phyloP scores from a whole-genome alignment of 2,329 filamentous ascomycete species.

The Sphaerulina populicola region DNA sequence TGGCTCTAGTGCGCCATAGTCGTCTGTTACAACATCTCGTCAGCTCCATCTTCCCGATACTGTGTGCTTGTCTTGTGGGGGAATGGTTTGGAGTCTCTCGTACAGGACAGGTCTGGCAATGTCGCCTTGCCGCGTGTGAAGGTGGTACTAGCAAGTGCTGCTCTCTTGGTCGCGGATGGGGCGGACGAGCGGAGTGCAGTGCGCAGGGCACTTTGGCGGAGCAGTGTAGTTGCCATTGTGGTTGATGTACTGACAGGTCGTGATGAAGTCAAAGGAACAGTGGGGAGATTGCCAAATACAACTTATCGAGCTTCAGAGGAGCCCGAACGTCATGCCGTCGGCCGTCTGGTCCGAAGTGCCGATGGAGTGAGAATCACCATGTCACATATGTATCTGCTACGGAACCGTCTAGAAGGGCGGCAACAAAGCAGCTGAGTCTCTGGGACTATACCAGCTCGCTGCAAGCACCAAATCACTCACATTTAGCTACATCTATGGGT shows the following conservation, averaged over 20 bases:
- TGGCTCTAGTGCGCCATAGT: conserved; percentile 89
- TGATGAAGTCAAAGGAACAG: neutral
- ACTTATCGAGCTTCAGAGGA: too few species aligned
- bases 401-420: too few species aligned
- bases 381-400: too few species aligned
- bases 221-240: conserved; percentile 64
- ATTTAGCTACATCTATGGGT: too few species aligned
- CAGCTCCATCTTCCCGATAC: neutral
- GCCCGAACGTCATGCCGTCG: too few species aligned
- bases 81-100: conserved; percentile 22
- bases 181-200: conserved; percentile 61
- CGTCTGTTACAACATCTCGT: conserved; percentile 52
- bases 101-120: conserved; percentile 78
- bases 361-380: too few species aligned
- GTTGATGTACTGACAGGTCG: neutral
- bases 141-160: conserved; percentile 60
- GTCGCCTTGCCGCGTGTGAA: conserved; percentile 85
- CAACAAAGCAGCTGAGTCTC: too few species aligned
- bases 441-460: too few species aligned
- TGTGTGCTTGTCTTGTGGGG: neutral
- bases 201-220: conserved; percentile 63
- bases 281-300: too few species aligned
- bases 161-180: conserved; percentile 51
- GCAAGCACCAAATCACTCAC: too few species aligned
- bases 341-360: too few species aligned